phyloP scores from a whole-genome alignment of 352 stramenopile genomes.

The Halophytophthora polymorphica region DNA sequence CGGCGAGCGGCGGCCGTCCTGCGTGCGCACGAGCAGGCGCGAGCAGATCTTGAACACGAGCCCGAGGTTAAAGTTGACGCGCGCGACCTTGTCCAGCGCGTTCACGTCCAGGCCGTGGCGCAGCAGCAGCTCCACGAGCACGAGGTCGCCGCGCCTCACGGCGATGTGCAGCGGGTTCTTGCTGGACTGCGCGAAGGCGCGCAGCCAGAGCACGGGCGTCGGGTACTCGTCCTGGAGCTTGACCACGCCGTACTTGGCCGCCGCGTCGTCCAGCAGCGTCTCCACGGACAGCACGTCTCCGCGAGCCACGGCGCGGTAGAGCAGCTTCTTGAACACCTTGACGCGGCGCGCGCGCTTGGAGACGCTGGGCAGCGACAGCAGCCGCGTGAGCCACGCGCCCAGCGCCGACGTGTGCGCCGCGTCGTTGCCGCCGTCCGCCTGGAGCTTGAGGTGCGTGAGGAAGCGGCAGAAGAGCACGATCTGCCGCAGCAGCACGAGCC shows the following conservation, averaged over 20 bases:
- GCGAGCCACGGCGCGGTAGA: conserved; percentile 58
- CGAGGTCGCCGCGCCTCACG: conserved; percentile 46
- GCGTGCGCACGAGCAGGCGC: conserved; percentile 47
- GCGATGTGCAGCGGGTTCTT: conserved; percentile 82
- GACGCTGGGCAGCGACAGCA: conserved; percentile 30
- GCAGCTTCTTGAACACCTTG: conserved; percentile 54
- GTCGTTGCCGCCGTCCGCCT: conserved; percentile 64
- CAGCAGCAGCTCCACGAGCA: conserved; percentile 62
- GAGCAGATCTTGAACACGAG: conserved; percentile 70
- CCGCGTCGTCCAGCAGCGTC: conserved; percentile 32
- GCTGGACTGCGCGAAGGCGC: conserved; percentile 54
- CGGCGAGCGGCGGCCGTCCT: conserved; percentile 51
- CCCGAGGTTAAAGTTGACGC: conserved; percentile 77
- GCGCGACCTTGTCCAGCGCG: conserved; percentile 69
- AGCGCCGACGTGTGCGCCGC: conserved; percentile 60
- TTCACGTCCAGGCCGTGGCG: conserved; percentile 60
- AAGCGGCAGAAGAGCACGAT: conserved; percentile 73
- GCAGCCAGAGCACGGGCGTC: conserved; percentile 55
- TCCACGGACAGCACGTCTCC: conserved; percentile 44
- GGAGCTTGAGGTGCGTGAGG: conserved; percentile 70
- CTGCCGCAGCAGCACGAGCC: conserved; percentile 56
- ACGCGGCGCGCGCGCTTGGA: conserved; percentile 25
- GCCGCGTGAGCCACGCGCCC: conserved; percentile 35
- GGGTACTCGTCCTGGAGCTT: conserved; percentile 41
- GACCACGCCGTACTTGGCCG: conserved; percentile 32